Percentiles rank a stretch among this genome's conserved stretches.
Evolutionary conservation across 2,329 filamentous ascomycete genomes (phyloP).

Genomic region (Fusarium mangiferae): DNA sequence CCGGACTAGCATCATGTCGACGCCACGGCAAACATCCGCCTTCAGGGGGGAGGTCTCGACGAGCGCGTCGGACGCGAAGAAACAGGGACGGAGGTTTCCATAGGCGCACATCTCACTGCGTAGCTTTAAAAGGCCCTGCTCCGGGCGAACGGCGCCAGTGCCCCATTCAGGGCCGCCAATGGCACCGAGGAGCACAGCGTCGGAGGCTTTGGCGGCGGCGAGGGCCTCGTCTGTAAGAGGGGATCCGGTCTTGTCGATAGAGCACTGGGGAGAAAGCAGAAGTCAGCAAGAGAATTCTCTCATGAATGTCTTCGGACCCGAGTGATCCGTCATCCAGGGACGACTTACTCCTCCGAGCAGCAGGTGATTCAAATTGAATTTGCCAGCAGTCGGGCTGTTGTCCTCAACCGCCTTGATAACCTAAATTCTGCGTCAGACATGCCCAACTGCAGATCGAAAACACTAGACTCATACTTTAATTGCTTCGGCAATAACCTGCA

Average conservation of each 20-base stretch:
- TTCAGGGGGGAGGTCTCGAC: conserved; percentile 90
- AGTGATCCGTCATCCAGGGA: neutral
- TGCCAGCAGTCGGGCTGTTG: conserved; percentile 72
- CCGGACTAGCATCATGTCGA: conserved; percentile 92
- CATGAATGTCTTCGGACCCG: neutral
- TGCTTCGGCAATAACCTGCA: conserved; percentile 80
- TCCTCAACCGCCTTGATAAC: conserved; percentile 83
- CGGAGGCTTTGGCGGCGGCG: conserved; percentile 82
- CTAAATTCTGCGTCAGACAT: conserved; percentile 56
- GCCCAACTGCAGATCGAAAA: neutral
- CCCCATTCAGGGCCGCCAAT: conserved; percentile 99
- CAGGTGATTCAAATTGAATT: conserved; percentile 91
- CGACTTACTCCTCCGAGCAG: conserved; percentile 85
- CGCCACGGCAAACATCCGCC: conserved; percentile 83
- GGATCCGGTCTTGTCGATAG: conserved; percentile 84
- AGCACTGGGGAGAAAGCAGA: conserved; percentile 67
- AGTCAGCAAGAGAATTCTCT: neutral
- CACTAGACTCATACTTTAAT: conserved; percentile 73
- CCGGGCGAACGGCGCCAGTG: conserved; percentile 85
- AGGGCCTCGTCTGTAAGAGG: conserved; percentile 88
- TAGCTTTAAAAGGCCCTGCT: conserved; percentile 90
- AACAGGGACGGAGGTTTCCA: conserved; percentile 95
- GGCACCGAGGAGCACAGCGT: conserved; percentile 91
- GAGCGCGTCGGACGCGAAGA: conserved; percentile 89
- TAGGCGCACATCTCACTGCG: conserved; percentile 95